Evolutionary conservation across 2,329 filamentous ascomycete species (phyloP).

Genomic region (Sphaerostilbella broomeana): DNA sequence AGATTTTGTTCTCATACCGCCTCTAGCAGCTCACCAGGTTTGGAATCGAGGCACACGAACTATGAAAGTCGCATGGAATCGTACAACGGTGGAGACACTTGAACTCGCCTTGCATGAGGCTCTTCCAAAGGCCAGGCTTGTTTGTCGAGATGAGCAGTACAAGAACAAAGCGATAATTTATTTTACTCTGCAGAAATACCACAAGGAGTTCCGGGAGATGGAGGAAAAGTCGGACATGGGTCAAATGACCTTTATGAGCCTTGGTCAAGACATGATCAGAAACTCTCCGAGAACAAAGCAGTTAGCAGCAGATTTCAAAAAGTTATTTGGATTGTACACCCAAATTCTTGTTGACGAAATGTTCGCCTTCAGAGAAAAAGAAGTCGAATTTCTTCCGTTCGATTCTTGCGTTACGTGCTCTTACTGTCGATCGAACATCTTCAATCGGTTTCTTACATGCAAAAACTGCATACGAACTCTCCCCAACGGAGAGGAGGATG

Average conservation of each 20-base stretch:
- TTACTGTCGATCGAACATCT: conserved; percentile 93
- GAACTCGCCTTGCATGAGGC: conserved; percentile 81
- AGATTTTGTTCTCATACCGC: conserved; percentile 90
- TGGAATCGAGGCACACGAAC: conserved; percentile 96
- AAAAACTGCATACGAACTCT: conserved; percentile 68
- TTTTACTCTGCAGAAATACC: conserved; percentile 77
- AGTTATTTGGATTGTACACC: conserved; percentile 71
- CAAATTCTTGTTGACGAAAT: conserved; percentile 78
- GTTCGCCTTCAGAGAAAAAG: conserved; percentile 65
- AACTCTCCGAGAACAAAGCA: conserved; percentile 51
- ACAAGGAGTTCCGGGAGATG: conserved; percentile 49
- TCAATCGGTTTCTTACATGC: conserved; percentile 94
- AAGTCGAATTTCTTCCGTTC: conserved; percentile 70
- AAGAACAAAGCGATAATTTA: conserved; percentile 97
- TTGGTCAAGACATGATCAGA: conserved; percentile 40
- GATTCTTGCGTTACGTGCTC: conserved; percentile 93
- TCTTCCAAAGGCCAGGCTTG: conserved; percentile 78
- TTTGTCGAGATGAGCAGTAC: conserved; percentile 96
- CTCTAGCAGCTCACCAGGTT: conserved; percentile 90
- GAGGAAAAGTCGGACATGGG: conserved; percentile 43
- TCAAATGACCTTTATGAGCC: conserved; percentile 40
- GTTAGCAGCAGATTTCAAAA: conserved; percentile 75
- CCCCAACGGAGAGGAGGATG: conserved; percentile 64
- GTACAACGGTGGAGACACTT: conserved; percentile 86
- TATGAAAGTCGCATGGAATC: conserved; percentile 97